Percentiles rank a stretch among this genome's conserved stretches.
These are phyloP conservation scores for Tetracladium setigerum DNA, from an alignment of 495 filamentous ascomycete genomes.

Conservation along the genomic window DNA sequence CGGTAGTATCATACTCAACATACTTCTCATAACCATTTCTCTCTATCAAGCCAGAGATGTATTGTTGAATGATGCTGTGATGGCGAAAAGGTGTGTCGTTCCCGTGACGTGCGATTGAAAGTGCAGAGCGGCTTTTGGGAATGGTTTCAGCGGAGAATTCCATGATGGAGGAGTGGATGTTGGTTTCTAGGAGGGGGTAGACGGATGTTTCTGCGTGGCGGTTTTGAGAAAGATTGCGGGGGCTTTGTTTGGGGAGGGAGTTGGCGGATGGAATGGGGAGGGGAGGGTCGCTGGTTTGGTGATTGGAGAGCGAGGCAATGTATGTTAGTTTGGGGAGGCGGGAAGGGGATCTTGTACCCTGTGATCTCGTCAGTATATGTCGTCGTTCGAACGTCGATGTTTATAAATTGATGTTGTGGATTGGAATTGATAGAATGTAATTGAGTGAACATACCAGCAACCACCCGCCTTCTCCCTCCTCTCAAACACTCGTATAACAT, in stretches of 20 bases:
- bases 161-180: conserved; percentile 28
- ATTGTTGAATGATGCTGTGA: conserved; percentile 22
- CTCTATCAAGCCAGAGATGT: conserved; percentile 20
- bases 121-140: conserved; percentile 17
- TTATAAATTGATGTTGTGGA: too few relatives aligned
- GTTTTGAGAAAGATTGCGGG: too few relatives aligned
- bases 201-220: conserved; percentile 36
- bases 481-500: conserved; percentile 51
- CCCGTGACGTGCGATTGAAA: conserved; percentile 21
- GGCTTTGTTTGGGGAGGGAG: too few relatives aligned
- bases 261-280: too few relatives aligned
- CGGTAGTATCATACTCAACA: conserved; percentile 27
- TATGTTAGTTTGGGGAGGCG: too few relatives aligned
- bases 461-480: conserved; percentile 46
- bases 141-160: conserved; percentile 29
- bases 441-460: conserved; percentile 48
- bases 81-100: conserved; percentile 24
- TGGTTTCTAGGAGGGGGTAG: conserved; percentile 32
- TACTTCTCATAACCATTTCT: conserved; percentile 23
- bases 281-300: too few relatives aligned
- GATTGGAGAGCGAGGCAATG: too few relatives aligned
- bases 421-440: too few relatives aligned
- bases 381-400: too few relatives aligned
- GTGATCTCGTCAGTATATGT: too few relatives aligned
- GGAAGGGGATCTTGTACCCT: too few relatives aligned